Evolutionary conservation across 768 basidiomycete genomes (phyloP), one percentile per base, ranked within the genome.

Genomic region (Krasilnikovozyma curviuscula): DNA sequence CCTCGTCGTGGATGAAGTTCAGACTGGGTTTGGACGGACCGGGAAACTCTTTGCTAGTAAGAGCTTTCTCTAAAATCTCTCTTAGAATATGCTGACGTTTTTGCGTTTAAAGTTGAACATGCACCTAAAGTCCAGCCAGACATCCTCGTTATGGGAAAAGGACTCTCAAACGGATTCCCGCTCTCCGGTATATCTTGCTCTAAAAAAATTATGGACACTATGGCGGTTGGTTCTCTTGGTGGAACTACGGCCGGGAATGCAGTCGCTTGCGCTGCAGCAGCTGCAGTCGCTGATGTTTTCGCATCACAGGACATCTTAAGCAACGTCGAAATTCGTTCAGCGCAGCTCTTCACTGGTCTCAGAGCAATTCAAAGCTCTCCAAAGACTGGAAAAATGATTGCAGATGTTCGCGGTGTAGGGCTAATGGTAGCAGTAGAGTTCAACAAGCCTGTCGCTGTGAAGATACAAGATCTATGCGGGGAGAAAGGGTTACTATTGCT

Each of bases 241-340:
- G 60, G 85, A 21, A 88, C 85, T 5, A 89, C 88, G 54, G 83
- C 83, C 1, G 89, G 89, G 24, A 95, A 91, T 58, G 78, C 83
- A 0, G 83, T 95, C 0, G 71, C 82, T 0, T 95, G 89, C 59
- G 89, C 91, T 0, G 91, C 91, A 4, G 89, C 50, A 4, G 28
- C 33, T 21, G 50, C 50, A 29, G 50, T 52, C 21, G 45, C 40
- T 25, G 50, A 52, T 18, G 50, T 52, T 29, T 77, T 93, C 63
- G 66, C 70, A 44, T 77, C 81, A 53, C 85, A 89, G 57, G 75
- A 79, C n/a, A 71, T 88, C 39, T 69, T 88, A 18, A 72, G 73
- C 9, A 93, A 93, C 59, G 85, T 89, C 34, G 65, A 72, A 43
- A 72, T 69, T 5, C 72, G 89, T 76, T 86, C 83, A 1, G 61